Base-by-base conservation (phyloP, 345 rosid genomes). In the Camelina laxa region DNA sequence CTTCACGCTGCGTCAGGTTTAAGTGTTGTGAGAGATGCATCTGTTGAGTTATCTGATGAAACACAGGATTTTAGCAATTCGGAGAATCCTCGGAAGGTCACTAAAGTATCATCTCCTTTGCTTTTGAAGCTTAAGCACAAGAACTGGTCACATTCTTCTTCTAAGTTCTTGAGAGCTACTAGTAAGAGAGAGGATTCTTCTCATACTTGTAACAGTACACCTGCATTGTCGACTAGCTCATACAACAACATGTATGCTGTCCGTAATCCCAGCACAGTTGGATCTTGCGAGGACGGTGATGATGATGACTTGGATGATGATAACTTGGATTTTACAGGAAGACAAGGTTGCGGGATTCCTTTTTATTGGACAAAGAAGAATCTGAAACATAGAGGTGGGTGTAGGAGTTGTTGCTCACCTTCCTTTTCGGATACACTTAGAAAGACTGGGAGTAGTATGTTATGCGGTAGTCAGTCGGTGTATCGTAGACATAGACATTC, bases 261-360 rank as follows among this genome's bases (percentile, higher is more conserved):
- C 55, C 82, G 65, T 30, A 79, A 82, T 24, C 94, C 95, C 0
- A 90, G 93, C 72, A 82, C 87, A 0, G 75, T 83, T 6, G 89
- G 85, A 59, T 91, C 96, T 73, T 88, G 95, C 86, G 95, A 91
- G 35, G 97, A 88, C 15, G 88, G 79, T 39, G 90, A 87, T 54
- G 90, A 87, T 54, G 91, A 85, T 14, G 93, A 85, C 60, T 79
- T 78, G 62, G 95, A 87, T 67, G 92, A 86, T 79, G 92, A 91
- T 70, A 78, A 79, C 60, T 75, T 91, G 79, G 93, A 86, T 79
- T 77, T 87, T 41, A 89, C 86, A 2, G 90, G 88, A 59, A 81
- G 86, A 3, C 88, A 82, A 77, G 97, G 97, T 22, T 95, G 97
- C 79, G 97, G 97, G 60, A 90, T 95, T 70, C 93, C 98, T 48